Conservation (phyloP, 345 rosid species). For the Excoecaria cochinchinensis region DNA sequence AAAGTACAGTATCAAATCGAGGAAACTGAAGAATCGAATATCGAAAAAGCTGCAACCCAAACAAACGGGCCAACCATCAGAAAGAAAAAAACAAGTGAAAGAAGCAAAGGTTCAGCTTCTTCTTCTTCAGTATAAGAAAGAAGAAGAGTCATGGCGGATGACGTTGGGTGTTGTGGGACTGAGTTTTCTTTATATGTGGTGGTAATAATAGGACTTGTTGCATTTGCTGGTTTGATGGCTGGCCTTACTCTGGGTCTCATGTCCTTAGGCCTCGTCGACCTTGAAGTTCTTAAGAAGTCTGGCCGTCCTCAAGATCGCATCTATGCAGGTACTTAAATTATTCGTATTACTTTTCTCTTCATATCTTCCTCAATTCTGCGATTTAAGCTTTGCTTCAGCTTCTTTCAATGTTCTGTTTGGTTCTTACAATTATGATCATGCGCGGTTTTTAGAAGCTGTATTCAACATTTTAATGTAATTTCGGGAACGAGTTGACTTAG, state of each 20-base stretch:
- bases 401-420: neutral
- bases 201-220: conserved; percentile 53
- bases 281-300: conserved; percentile 88
- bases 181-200: conserved; percentile 48
- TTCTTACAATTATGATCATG: neutral
- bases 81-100: too few species aligned
- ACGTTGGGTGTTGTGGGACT: conserved; percentile 50
- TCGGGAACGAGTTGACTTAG: neutral
- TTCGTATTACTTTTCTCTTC: neutral
- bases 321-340: conserved; percentile 52
- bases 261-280: conserved; percentile 94
- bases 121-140: too few species aligned
- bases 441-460: neutral
- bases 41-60: neutral
- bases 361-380: neutral
- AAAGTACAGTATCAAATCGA: neutral
- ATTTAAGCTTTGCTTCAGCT: neutral
- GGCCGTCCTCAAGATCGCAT: conserved; percentile 87
- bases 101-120: too few species aligned
- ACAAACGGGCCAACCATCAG: too few species aligned
- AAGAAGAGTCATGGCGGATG: conserved; percentile 30
- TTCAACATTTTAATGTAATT: neutral
- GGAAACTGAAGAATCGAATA: neutral
- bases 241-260: conserved; percentile 94
- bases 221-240: conserved; percentile 89